A percentile compares a stretch with the other conserved stretches of the same genome.
These are phyloP conservation scores for Dunaliella primolecta DNA, from an alignment of 139 green algal genomes.

Conservation along the genomic window DNA sequence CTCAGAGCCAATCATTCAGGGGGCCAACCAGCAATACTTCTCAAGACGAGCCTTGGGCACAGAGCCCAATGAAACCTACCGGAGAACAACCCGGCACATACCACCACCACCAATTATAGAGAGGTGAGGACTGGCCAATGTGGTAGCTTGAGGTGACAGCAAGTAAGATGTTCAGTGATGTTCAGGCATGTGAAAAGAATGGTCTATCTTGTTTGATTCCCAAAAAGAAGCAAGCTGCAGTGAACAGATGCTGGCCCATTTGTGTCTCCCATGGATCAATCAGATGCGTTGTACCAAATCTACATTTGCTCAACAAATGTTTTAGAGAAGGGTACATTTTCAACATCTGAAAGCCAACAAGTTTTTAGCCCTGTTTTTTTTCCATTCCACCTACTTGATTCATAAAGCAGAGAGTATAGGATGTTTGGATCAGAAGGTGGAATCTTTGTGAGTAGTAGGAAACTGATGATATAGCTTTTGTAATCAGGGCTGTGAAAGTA, in stretches of 20 bases:
- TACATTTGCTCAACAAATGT: no score
- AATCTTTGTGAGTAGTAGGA: no score
- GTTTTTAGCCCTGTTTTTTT: no score
- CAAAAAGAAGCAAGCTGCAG: not conserved
- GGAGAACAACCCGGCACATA: slow-evolving; percentile 14
- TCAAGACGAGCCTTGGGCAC: not conserved
- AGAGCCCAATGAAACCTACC: not conserved
- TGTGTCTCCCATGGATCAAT: no score
- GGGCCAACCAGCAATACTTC: slow-evolving; percentile 19
- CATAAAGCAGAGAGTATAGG: no score
- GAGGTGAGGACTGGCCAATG: not conserved
- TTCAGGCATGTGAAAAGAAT: not conserved
- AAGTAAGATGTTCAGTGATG: not conserved
- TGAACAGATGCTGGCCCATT: not conserved
- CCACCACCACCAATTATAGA: slow-evolving; percentile 20
- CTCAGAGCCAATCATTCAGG: slow-evolving; percentile 30
- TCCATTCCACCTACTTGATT: no score
- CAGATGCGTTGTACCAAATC: no score
- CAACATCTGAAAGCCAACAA: no score
- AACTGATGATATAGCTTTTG: no score
- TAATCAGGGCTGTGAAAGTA: no score
- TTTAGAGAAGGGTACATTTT: no score
- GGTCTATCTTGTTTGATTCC: not conserved
- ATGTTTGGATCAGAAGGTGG: no score
- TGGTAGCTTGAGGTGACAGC: not conserved